Evolutionary conservation across 805 yeast genomes (phyloP), one percentile per base, ranked within the genome.

Genomic region (Schizosaccharomyces japonicus): DNA sequence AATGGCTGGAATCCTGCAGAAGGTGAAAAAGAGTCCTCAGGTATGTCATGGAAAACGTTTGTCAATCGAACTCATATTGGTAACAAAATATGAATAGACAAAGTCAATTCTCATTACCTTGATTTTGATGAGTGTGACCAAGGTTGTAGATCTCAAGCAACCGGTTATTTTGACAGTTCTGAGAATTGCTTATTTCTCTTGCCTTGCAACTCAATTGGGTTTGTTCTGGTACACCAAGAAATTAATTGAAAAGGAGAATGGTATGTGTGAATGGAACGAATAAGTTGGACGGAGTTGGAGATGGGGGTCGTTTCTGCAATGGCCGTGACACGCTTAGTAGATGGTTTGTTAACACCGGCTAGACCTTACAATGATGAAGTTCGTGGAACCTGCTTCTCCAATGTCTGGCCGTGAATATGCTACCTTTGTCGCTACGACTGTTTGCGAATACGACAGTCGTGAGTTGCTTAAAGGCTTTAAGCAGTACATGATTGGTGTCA

Each of bases 401-500:
- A 63, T 87, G 71, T 64, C 75, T 49, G 93, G 93, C 50, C 78
- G 75, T 60, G 63, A 78, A 50, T 83, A 76, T 59, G 70, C 68
- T 47, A 74, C 73, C 63, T 71, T 85, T 51, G 79, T 80, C 53
- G 81, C 87, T 53, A 83, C 95, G 54, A 87, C 96, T 47, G 82
- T 84, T 53, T 82, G 76, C 69, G 95, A 90, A 57, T 90, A 90
- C 70, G 98, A 90, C 65, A 6, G n/a, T 3, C 11, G 23, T 26
- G 13, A 45, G n/a, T 39, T 45, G 5, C 15, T 25, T 11, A n/a
- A 29, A 17, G n/a, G 19, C 8, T 31, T 23, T 30, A 83, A 81
- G 65, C 75, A 92, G 53, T 73, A 83, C 55, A 77, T 78, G 70
- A 80, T 92, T 52, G 80, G 92, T 53, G 61, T 85, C 56, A 95